Conservation (phyloP, 441 rosid genomes). For the Lepidium campestre region DNA sequence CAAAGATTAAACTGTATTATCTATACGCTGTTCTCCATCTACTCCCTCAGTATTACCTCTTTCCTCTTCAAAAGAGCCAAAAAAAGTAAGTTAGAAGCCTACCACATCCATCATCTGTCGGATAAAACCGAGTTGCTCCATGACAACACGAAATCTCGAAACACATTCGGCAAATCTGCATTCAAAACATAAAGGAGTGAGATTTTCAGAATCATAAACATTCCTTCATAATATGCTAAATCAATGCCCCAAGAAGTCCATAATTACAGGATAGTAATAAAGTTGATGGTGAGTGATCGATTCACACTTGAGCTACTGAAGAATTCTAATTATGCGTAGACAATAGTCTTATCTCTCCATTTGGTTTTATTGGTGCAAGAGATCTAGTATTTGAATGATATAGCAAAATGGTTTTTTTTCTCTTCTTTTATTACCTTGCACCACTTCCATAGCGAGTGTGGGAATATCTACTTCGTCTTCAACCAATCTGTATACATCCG, state of each 20-base stretch:
- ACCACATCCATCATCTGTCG: constrained; percentile 35
- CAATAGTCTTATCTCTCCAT: not conserved
- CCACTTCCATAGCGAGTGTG: constrained; percentile 67
- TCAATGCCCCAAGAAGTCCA: not conserved
- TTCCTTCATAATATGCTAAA: not conserved
- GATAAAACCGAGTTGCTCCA: constrained; percentile 77
- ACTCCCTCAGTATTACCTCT: constrained; percentile 10
- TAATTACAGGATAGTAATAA: not conserved
- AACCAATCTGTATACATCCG: constrained; percentile 77
- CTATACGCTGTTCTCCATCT: constrained; percentile 12
- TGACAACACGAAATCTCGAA: constrained; percentile 66
- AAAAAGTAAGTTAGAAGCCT: not conserved
- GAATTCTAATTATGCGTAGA: not conserved
- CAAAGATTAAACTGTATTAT: constrained; percentile 23
- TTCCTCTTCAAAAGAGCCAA: constrained; percentile 2
- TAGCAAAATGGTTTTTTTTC: not conserved
- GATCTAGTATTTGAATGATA: not conserved
- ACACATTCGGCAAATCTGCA: constrained; percentile 69
- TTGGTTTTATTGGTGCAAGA: not conserved
- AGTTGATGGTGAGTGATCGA: not conserved
- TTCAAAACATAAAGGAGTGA: not conserved
- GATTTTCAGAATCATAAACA: constrained; percentile 8
- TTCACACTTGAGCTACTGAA: not conserved
- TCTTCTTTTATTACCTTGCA: constrained; percentile 44
- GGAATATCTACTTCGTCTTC: constrained; percentile 79